phyloP scores from a whole-genome alignment of 2,329 filamentous ascomycete genomes.

The Neonectria sp. region DNA sequence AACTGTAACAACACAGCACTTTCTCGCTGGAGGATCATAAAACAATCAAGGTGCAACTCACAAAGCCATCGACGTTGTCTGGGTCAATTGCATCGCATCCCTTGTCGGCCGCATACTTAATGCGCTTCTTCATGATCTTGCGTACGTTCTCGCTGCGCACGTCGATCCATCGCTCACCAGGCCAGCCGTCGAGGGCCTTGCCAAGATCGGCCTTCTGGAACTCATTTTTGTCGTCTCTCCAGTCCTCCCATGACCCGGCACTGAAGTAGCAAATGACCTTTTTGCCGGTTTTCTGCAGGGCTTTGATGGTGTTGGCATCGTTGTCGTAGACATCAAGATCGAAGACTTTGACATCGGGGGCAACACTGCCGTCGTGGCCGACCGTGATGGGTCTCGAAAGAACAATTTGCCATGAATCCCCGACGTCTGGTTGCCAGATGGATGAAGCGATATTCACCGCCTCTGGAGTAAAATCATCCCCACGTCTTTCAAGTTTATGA shows the following conservation, averaged over 20 bases:
- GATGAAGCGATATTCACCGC: conserved; percentile 37
- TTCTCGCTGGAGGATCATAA: not conserved
- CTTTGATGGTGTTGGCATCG: conserved; percentile 58
- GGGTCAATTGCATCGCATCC: conserved; percentile 80
- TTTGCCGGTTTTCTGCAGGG: conserved; percentile 70
- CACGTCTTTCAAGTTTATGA: not conserved
- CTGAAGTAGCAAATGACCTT: conserved; percentile 84
- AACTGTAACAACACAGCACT: not conserved
- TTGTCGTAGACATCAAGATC: conserved; percentile 72
- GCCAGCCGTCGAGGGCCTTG: conserved; percentile 73
- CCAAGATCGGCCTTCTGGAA: conserved; percentile 73
- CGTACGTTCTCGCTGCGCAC: conserved; percentile 70
- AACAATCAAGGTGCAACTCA: conserved; percentile 48
- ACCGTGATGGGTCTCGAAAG: conserved; percentile 62
- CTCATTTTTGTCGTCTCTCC: conserved; percentile 69
- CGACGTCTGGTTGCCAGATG: conserved; percentile 68
- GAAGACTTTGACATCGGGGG: conserved; percentile 65
- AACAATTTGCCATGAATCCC: conserved; percentile 74
- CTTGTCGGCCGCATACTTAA: conserved; percentile 72
- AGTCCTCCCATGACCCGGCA: conserved; percentile 77
- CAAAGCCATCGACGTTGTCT: conserved; percentile 79
- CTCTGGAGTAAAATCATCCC: conserved; percentile 17
- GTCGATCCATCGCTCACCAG: conserved; percentile 77
- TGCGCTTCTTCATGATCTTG: conserved; percentile 74
- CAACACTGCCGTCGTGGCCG: conserved; percentile 53